Conservation (phyloP, 257 asterid species). For the Nicotiana attenuata region DNA sequence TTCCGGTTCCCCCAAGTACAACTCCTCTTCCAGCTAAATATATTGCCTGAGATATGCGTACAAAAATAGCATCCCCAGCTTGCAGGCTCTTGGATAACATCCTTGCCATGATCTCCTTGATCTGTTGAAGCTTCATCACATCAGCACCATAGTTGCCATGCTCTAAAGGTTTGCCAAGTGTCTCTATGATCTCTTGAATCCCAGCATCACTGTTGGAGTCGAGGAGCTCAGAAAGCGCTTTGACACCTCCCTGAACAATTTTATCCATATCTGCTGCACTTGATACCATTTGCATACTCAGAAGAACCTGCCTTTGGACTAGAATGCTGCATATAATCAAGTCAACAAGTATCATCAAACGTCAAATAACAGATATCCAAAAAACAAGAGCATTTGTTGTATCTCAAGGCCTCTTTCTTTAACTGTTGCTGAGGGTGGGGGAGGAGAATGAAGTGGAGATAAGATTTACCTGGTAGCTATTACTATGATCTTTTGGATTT, state of each 20-base stretch:
- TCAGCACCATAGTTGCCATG: conserved; percentile 18
- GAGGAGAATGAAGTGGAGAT: not conserved
- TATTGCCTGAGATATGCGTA: conserved; percentile 51
- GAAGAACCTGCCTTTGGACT: conserved; percentile 66
- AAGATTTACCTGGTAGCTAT: conserved; percentile 72
- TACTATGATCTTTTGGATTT: conserved; percentile 79
- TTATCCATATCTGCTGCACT: conserved; percentile 51
- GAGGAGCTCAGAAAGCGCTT: conserved; percentile 52
- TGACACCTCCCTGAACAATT: conserved; percentile 35
- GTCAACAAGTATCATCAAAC: not conserved
- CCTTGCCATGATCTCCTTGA: conserved; percentile 67
- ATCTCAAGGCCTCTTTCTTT: not conserved
- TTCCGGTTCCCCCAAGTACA: conserved; percentile 56
- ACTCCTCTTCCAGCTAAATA: conserved; percentile 60
- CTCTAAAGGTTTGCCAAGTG: conserved; percentile 31
- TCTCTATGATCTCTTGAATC: conserved; percentile 47
- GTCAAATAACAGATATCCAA: not conserved
- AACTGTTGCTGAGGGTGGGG: not conserved
- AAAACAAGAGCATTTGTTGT: not conserved
- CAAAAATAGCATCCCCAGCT: conserved; percentile 64
- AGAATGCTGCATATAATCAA: conserved; percentile 41
- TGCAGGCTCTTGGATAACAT: conserved; percentile 79
- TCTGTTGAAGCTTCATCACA: conserved; percentile 29
- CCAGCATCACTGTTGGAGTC: conserved; percentile 61
- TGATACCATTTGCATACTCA: conserved; percentile 44